Evolutionary conservation across 176 grass and related monocot genomes (phyloP), one percentile per base, ranked within the genome.

Genomic region (Raddia guianensis): DNA sequence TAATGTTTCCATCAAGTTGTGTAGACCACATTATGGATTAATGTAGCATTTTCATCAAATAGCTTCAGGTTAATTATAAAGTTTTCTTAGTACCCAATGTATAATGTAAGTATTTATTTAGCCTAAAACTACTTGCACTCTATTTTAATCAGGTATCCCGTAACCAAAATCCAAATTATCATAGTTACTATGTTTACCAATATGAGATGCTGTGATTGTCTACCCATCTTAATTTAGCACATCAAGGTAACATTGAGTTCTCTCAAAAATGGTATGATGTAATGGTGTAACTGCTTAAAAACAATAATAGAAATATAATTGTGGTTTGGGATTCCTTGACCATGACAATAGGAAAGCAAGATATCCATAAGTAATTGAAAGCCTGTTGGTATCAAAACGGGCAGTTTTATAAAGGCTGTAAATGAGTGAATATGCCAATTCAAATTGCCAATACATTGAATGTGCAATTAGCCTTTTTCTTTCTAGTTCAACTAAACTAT

Each of bases 401-500:
- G 20, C 55, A 21, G 47, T 71, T 77, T 47, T 18, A 16, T 48
- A 40, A 65, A 71, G 56, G 18, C 18, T 49, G 8, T 27, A 6
- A 35, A 5, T 0, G 0, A n/a, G 40, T 34, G 4, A 47, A 63
- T 74, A 62, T 68, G 37, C 10, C 5, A 33, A 76, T 70, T 44
- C 11, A 87, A 12, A 87, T 54, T 3, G 50, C 12, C 35, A 49
- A 0, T 21, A 71, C 55, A 58, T 63, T 47, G 19, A 82, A 54
- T 12, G 21, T 48, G 63, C 47, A 47, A 34, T 14, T 63, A 14
- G 20, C 40, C 15, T 72, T 55, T 55, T 53, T 56, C 68, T 34
- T 77, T 16, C 16, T 83, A 35, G 61, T 35, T 84, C 12, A 76
- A 37, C 44, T 57, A 50, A 84, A 69, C 15, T 40, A 76, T 49